phyloP scores from a whole-genome alignment of 2,329 filamentous ascomycete species.

The Mycosphaerelloides madeirae region DNA sequence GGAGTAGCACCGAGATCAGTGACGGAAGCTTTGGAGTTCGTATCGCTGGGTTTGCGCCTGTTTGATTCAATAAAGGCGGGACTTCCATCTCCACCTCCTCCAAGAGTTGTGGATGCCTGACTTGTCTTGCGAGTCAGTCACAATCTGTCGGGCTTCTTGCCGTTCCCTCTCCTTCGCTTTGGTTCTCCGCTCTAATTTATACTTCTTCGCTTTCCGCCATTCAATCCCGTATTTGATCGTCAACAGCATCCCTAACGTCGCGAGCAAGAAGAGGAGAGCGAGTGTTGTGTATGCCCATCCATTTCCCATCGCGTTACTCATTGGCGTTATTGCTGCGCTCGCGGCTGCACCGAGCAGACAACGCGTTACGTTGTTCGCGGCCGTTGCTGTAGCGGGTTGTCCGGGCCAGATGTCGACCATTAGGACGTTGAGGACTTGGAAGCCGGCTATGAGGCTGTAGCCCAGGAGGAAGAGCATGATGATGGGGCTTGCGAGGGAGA shows the following conservation, averaged over 20 bases:
- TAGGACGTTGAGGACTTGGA: conserved; percentile 44
- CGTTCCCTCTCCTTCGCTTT: neutral
- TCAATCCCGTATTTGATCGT: conserved; percentile 24
- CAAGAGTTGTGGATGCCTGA: too few species aligned
- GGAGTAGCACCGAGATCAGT: too few species aligned
- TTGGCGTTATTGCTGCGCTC: conserved; percentile 37
- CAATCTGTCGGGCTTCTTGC: neutral
- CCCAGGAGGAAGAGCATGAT: conserved; percentile 28
- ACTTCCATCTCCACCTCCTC: too few species aligned
- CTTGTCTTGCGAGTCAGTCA: too few species aligned
- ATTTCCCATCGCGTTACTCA: conserved; percentile 32
- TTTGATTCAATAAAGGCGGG: too few species aligned
- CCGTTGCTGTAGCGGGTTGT: conserved; percentile 40
- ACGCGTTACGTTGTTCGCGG: conserved; percentile 42
- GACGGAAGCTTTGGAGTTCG: too few species aligned
- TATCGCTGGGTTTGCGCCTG: too few species aligned
- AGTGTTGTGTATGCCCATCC: conserved; percentile 34
- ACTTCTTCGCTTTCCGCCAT: conserved; percentile 27
- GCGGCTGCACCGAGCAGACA: conserved; percentile 43
- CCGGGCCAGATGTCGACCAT: conserved; percentile 43
- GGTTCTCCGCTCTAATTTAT: conserved; percentile 12
- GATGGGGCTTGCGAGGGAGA: conserved; percentile 26
- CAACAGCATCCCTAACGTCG: conserved; percentile 15
- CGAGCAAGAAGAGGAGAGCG: conserved; percentile 22
- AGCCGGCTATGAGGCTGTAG: conserved; percentile 38